A percentile compares a stretch with the other conserved stretches of the same genome.
Conservation (phyloP, 2,329 filamentous ascomycete species). For the Alternaria brassicae region DNA sequence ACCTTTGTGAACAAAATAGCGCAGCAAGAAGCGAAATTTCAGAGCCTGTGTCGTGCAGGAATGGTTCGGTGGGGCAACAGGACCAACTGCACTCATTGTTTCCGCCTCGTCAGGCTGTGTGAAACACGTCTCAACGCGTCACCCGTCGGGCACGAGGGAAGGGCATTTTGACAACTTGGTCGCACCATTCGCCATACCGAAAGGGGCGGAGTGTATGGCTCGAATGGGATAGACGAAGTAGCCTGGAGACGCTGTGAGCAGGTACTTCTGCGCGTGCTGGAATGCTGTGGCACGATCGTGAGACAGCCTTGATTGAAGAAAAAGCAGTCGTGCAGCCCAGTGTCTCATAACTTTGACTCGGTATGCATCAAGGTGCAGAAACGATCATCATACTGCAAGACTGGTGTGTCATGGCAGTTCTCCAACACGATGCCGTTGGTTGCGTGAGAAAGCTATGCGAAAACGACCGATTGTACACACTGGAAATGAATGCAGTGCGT, state of each 20-base stretch:
- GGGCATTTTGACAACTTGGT: constrained; percentile 39
- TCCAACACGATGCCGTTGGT: not conserved
- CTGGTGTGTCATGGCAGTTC: not conserved
- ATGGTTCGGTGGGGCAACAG: not conserved
- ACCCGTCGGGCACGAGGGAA: constrained; percentile 16
- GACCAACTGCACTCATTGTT: constrained; percentile 4
- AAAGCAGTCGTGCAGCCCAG: not conserved
- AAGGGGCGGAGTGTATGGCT: not conserved
- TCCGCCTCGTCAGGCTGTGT: constrained; percentile 4
- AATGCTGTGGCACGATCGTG: constrained; percentile 9
- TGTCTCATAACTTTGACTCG: not conserved
- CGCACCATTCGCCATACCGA: constrained; percentile 20
- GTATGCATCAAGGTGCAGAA: not conserved
- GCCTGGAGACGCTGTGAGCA: constrained; percentile 1
- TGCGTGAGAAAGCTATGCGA: not conserved
- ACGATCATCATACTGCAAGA: not conserved
- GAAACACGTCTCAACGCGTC: constrained; percentile 8
- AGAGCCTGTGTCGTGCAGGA: not conserved
- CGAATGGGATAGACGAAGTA: constrained; percentile 5
- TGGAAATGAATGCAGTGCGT: not conserved
- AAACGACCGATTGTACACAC: not conserved
- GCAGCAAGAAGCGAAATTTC: not conserved
- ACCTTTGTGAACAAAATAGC: too few relatives aligned
- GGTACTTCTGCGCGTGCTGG: not conserved
- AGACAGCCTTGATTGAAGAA: not conserved